Evolutionary conservation across 192 early-diverging fungal genomes (phyloP).

Genomic region (Dissophora ornata): DNA sequence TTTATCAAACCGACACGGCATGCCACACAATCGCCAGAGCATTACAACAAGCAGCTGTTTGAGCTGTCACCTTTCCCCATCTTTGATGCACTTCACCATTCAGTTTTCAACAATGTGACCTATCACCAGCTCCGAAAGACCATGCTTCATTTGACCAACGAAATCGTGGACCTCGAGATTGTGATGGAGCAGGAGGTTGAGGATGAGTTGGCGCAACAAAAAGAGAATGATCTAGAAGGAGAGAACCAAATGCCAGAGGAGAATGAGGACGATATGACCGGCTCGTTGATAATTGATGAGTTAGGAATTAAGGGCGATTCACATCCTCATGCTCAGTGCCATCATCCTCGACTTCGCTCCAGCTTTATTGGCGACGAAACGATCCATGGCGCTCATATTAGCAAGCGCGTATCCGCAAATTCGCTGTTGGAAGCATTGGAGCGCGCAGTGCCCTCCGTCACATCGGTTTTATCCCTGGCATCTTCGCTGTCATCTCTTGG

Average conservation of each 20-base stretch:
- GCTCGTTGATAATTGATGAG: conserved; percentile 20
- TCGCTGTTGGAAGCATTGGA: conserved; percentile 11
- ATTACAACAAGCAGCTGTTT: conserved; percentile 32
- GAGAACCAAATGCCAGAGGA: neutral
- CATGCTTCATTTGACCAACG: conserved; percentile 51
- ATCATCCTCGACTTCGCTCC: conserved; percentile 18
- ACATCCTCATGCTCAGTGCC: neutral
- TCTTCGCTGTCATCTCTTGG: conserved; percentile 13
- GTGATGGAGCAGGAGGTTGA: conserved; percentile 34
- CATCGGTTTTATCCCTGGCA: conserved; percentile 19
- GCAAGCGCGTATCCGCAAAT: conserved; percentile 6
- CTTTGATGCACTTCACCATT: conserved; percentile 57
- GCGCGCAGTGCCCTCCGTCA: neutral
- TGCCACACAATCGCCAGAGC: conserved; percentile 31
- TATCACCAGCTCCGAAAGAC: conserved; percentile 49
- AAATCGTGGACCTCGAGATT: conserved; percentile 37
- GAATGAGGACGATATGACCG: conserved; percentile 7
- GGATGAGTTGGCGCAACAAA: conserved; percentile 9
- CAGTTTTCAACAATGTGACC: conserved; percentile 47
- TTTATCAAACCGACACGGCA: conserved; percentile 55
- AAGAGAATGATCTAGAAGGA: neutral
- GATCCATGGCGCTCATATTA: conserved; percentile 4
- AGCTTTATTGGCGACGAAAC: conserved; percentile 32
- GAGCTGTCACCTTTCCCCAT: conserved; percentile 52
- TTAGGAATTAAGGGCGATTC: conserved; percentile 34